Base-by-base conservation (phyloP, 164 flowering plant genomes). In the Cinnamomum micranthum region DNA sequence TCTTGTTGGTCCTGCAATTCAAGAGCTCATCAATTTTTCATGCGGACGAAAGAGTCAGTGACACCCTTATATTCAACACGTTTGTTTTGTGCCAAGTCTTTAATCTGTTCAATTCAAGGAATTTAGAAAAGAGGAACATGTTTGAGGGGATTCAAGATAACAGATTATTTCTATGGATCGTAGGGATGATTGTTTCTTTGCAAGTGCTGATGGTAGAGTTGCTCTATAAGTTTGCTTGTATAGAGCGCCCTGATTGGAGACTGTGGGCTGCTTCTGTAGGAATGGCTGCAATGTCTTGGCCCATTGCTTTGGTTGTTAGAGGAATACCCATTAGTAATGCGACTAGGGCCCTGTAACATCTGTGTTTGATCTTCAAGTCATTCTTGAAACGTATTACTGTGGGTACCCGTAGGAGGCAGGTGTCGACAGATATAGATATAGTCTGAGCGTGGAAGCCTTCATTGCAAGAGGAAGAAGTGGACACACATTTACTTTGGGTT, bases 31-130 rank as follows among this genome's bases (percentile, higher is more conserved):
- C 83, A 1, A 82, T 87, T 52, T 85, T 89, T 14, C 72, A 78
- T 0, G 81, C 82, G 19, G 74, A 69, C 19, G 68, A 74, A 59
- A 60, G 41, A 72, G 84, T 85, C 13, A 86, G 83, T 7, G 70
- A 80, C 72, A 89, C 92, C 2, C 20, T 87, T 73, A 79, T 88
- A 27, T 89, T 88, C 79, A 89, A 89, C 69, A 80, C 83, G 0
- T 87, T 87, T 22, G 88, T 88, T 9, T 77, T 88, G 3, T 87
- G 88, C 75, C 90, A 88, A 77, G 82, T 85, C 5, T 88, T 86
- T 73, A 88, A 88, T 52, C 88, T 84, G 72, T 86, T 88, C 80
- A 86, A 84, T 73, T 77, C 88, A 2, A 77, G 87, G 77, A 81
- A 80, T 81, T 76, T 80, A 5, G 89, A 86, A 78, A 81, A 83